phyloP scores from a whole-genome alignment of 2,329 filamentous ascomycete species.

The Colletotrichum musae region DNA sequence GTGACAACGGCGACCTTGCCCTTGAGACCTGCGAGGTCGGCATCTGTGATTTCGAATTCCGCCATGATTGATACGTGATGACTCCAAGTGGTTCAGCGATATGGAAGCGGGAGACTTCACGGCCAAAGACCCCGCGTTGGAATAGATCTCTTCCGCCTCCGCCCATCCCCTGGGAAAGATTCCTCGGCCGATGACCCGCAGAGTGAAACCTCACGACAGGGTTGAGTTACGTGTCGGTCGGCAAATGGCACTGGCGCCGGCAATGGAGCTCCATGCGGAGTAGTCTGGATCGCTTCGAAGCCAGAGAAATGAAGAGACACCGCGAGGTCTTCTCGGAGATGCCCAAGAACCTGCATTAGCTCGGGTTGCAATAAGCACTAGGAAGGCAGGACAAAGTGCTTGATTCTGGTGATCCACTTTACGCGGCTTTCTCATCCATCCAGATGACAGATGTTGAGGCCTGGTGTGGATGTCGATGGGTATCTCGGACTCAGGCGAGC shows the following conservation, averaged over 20 bases:
- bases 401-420: too few species aligned
- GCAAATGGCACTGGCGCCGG: too few species aligned
- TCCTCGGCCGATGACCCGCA: too few species aligned
- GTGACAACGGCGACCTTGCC: slow-evolving; percentile 79
- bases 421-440: not conserved
- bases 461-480: not conserved
- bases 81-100: not conserved
- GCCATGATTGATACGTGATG: slow-evolving; percentile 52
- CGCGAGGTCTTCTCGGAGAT: not conserved
- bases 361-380: not conserved
- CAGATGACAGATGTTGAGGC: not conserved
- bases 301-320: not conserved
- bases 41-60: slow-evolving; percentile 61
- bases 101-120: too few species aligned
- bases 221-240: too few species aligned
- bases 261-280: not conserved
- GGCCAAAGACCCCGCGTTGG: too few species aligned
- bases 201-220: too few species aligned
- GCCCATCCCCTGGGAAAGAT: too few species aligned
- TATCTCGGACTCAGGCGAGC: not conserved
- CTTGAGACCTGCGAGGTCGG: slow-evolving; percentile 61
- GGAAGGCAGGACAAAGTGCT: too few species aligned
- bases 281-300: not conserved
- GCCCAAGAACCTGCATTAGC: not conserved
- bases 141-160: too few species aligned